phyloP scores from a whole-genome alignment of 495 filamentous ascomycete genomes.

The Aspergillus diversus region DNA sequence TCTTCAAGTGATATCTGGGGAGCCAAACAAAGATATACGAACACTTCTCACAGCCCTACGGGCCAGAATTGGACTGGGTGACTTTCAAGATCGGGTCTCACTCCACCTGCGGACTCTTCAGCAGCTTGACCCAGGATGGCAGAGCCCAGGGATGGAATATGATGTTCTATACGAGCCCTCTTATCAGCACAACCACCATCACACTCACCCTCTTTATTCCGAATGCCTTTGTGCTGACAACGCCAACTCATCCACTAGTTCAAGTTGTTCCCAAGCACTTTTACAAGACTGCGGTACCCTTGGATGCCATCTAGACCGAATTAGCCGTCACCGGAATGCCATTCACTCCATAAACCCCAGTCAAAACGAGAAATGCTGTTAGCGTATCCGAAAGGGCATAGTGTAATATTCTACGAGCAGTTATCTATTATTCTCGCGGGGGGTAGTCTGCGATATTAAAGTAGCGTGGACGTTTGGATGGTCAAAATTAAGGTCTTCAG shows the following conservation, averaged over 20 bases:
- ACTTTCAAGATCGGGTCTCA: conserved; percentile 19
- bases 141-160: conserved; percentile 24
- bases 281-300: conserved; percentile 3
- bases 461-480: too few species aligned
- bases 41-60: conserved; percentile 30
- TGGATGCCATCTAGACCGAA: not conserved
- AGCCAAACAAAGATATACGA: conserved; percentile 34
- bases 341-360: too few species aligned
- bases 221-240: not conserved
- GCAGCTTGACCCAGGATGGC: conserved; percentile 12
- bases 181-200: conserved; percentile 39
- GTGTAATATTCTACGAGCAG: too few species aligned
- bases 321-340: not conserved
- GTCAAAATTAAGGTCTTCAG: too few species aligned
- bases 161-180: conserved; percentile 33
- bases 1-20: conserved; percentile 31
- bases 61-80: conserved; percentile 6
- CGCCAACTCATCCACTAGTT: not conserved
- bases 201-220: conserved; percentile 2
- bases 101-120: conserved; percentile 15
- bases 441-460: too few species aligned
- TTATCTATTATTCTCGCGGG: too few species aligned
- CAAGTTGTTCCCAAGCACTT: not conserved
- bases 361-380: too few species aligned
- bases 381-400: too few species aligned